Conservation (phyloP, 192 early-diverging fungal species). For the Gigaspora rosea region DNA sequence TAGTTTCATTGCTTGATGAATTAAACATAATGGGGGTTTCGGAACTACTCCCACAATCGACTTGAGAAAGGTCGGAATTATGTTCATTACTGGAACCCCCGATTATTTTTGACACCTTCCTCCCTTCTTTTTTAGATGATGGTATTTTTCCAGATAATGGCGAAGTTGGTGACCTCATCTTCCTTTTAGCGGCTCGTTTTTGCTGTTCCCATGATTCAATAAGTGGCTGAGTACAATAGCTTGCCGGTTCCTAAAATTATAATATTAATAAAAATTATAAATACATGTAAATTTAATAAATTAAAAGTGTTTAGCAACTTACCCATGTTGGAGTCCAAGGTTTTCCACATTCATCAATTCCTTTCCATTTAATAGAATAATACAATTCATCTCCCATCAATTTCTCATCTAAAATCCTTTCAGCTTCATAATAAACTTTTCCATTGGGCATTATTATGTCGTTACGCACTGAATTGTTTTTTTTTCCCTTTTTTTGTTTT, state of each 20-base stretch:
- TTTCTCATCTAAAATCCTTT: conserved; percentile 5
- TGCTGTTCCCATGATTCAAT: neutral
- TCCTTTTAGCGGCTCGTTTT: conserved; percentile 4
- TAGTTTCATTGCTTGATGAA: too few relatives aligned
- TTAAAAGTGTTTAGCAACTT: neutral
- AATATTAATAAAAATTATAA: neutral
- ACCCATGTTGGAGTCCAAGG: conserved; percentile 26
- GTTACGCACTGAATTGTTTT: too few relatives aligned
- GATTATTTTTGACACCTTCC: neutral
- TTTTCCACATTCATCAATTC: neutral
- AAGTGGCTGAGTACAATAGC: conserved; percentile 12
- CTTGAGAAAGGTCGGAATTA: neutral
- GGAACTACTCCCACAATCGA: too few relatives aligned
- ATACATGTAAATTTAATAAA: neutral
- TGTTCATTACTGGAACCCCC: neutral
- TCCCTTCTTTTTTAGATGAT: neutral
- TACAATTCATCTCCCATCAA: neutral
- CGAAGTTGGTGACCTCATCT: neutral
- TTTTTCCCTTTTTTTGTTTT: too few relatives aligned
- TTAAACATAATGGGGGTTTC: too few relatives aligned
- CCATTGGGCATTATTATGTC: neutral
- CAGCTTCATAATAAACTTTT: conserved; percentile 20
- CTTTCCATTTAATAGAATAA: conserved; percentile 23
- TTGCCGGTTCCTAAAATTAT: conserved; percentile 10
- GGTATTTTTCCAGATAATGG: neutral